Base-by-base conservation (phyloP, 768 basidiomycete genomes). In the Phlebiopsis gigantea region DNA sequence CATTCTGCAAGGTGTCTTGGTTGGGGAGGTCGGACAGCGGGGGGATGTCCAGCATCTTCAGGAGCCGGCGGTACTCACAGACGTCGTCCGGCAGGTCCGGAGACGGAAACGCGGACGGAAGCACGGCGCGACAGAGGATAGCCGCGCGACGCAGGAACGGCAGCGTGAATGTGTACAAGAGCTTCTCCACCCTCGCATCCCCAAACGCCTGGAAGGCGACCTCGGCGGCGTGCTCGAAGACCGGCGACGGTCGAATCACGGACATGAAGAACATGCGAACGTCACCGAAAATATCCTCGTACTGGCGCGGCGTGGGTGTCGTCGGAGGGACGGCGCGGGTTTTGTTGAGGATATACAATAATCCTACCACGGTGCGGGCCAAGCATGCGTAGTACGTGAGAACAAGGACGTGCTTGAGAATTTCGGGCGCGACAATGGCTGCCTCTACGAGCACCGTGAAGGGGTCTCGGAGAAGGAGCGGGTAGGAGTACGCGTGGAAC, bases 321-420 rank as follows among this genome's bases (percentile, higher is more conserved):
- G 76, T 57, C 17, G 64, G 58, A 7, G 63, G 61, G 46, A 61
- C 77, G 52, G 77, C 82, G 43, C 88, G 73, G 1, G 82, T 81
- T 69, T 88, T 88, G 77, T 83, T 89, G 57, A 92, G 75, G 24
- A 90, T 77, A 60, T 88, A 88, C n/a, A 91, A 84, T 43, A 98
- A 74, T 0, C 90, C 90, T 46, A 98, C 82, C 63, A 91, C 88
- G 2, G 85, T 85, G 3, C 94, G 87, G 1, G 91, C 88, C 47
- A 99, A 77, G 61, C 87, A 87, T 4, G 92, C 91, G 66, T 97
- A 98, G 71, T 95, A 98, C 1, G 87, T 81, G 62, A 98, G 78
- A 39, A 90, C 77, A n/a, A 93, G 79, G 45, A 96, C 87, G 63
- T 97, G 89, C 29, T 88, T 83, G 25, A 99, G 79, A 67, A 93